Conservation (phyloP, 306 rosid species). For the Corylus heterophylla region DNA sequence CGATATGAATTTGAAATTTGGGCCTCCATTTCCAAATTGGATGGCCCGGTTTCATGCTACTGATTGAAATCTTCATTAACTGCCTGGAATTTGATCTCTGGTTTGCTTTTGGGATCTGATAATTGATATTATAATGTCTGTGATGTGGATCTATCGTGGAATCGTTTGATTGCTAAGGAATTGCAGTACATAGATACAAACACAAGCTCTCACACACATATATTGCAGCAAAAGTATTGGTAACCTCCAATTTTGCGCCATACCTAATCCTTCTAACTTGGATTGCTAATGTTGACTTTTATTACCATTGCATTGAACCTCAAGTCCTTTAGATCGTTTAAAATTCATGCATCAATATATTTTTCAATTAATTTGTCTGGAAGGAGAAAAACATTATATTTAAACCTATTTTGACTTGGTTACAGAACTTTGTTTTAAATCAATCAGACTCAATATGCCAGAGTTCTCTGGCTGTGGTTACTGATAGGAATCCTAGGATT, state of each 20-base stretch:
- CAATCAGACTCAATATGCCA: background rate
- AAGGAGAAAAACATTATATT: background rate
- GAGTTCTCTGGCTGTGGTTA: constrained; percentile 14
- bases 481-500: constrained; percentile 20
- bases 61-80: constrained; percentile 3
- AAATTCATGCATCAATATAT: background rate
- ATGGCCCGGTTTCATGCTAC: constrained; percentile 1
- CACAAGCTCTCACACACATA: background rate
- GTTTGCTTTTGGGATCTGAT: constrained; percentile 12
- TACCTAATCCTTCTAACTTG: background rate
- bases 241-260: background rate
- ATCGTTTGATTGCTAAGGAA: background rate
- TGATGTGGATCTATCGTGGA: constrained; percentile 9
- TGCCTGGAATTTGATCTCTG: constrained; percentile 14
- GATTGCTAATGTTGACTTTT: background rate
- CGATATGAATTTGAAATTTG: constrained; percentile 18
- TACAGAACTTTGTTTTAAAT: background rate
- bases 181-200: background rate
- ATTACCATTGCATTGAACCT: background rate
- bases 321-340: background rate
- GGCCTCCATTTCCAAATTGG: constrained; percentile 21
- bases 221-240: background rate
- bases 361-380: background rate
- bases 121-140: background rate
- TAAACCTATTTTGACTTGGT: background rate